Base-by-base conservation (phyloP, 805 yeast species). In the Spencermartinsiella europaea region DNA sequence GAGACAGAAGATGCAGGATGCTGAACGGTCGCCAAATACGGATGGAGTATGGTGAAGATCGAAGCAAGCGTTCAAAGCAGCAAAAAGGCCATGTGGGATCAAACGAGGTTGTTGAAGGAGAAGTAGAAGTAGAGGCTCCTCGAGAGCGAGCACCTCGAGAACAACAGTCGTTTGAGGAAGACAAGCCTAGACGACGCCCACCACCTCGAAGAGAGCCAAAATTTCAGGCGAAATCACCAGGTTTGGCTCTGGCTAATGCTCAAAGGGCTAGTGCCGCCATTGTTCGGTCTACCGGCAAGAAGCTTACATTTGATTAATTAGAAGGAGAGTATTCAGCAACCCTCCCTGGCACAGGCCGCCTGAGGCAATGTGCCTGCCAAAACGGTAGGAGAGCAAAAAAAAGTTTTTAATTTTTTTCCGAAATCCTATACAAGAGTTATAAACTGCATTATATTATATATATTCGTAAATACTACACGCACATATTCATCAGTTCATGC, bases 41-140 rank as follows among this genome's bases (percentile, higher is more conserved):
- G 66, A 72, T 91, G 74, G 98, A 93, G 66, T 91, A 70, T 59
- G 99, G 99, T 54, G 96, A 93, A 68, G 98, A 91, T 63, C 77
- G 99, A 68, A 83, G 95, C 37, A 83, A 85, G 68, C 74, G 87
- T 62, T 45, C 54, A 31, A 51, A 53, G 40, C 47, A 49, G 15
- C 39, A 41, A 17, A 48, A 45, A 40, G 34, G 14, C 17, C 44
- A 10, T 40, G 22, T 31, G 44, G 46, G 46, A 21, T 27, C 38
- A 21, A 34, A 40, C 34, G 22, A 3, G 33, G 34, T 22, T 7
- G 31, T 25, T 21, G 47, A 36, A 15, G 19, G 21, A 12, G 27
- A 38, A 50, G 42, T 33, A 21, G 45, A 37, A 22, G 38, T 20
- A 50, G 25, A 38, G 31, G 19, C 5, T 5, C 22, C 35, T 4